Percentiles rank a stretch among this genome's conserved stretches.
Conservation (phyloP, 2,329 filamentous ascomycete species). For the Fusarium sp. region DNA sequence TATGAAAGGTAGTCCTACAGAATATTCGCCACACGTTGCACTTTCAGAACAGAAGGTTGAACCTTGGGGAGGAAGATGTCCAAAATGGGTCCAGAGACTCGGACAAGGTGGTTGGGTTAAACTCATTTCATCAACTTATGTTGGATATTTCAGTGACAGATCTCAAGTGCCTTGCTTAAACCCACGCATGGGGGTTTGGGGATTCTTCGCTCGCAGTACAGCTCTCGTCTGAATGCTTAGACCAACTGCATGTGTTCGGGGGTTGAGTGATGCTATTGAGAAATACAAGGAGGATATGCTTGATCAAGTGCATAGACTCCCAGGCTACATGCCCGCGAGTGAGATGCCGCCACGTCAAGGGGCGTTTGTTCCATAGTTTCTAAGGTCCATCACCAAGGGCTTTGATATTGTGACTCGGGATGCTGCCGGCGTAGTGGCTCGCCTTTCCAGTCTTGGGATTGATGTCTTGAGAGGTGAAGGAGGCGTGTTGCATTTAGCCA, state of each 20-base stretch:
- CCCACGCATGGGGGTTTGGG: rapidly evolving
- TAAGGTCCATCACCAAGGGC: too few species aligned
- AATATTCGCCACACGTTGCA: too few species aligned
- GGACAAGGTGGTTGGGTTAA: rapidly evolving
- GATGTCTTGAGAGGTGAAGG: neutral
- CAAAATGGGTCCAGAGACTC: too few species aligned
- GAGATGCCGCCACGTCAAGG: neutral
- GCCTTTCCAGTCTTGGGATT: neutral
- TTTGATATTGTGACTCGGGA: neutral
- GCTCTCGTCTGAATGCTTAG: neutral
- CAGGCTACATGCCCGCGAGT: neutral
- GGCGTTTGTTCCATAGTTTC: neutral
- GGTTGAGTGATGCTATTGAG: neutral
- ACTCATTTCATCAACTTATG: too few species aligned
- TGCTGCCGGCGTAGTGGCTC: neutral
- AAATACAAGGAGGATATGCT: neutral
- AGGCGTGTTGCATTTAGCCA: neutral
- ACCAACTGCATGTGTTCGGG: neutral
- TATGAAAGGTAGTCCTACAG: neutral
- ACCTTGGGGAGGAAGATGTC: too few species aligned
- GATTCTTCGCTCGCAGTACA: too few species aligned
- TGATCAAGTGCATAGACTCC: neutral
- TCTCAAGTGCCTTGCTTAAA: neutral
- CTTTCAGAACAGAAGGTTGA: too few species aligned
- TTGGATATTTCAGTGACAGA: too few species aligned